Conservation (phyloP, 345 rosid species). For the Barbarea vulgaris region DNA sequence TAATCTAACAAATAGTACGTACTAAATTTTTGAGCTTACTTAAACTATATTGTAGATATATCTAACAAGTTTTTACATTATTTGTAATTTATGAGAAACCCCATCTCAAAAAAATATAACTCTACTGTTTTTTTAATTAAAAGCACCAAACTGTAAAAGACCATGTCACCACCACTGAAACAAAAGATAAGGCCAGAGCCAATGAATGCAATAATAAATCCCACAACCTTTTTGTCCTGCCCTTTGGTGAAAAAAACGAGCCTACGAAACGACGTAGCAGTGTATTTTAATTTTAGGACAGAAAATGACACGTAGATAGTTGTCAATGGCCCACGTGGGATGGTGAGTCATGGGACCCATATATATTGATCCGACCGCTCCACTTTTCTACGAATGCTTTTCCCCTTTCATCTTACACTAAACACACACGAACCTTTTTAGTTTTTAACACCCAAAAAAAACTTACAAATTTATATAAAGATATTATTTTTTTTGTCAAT, state of each 20-base stretch:
- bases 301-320: conserved; percentile 23
- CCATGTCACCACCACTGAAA: neutral
- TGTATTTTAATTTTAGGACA: neutral
- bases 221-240: neutral
- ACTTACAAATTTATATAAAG: no score
- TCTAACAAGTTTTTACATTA: neutral
- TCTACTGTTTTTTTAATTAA: no score
- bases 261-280: conserved; percentile 20
- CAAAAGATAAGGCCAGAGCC: neutral
- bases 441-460: conserved; percentile 7
- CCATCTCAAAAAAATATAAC: neutral
- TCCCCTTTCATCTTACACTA: conserved; percentile 1
- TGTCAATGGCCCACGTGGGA: conserved; percentile 26
- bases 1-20: neutral
- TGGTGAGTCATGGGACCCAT: conserved; percentile 15
- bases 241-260: neutral
- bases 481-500: no score
- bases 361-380: conserved; percentile 28
- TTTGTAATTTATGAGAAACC: neutral
- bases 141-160: neutral
- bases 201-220: neutral
- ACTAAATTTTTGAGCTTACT: neutral
- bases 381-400: neutral
- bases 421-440: conserved; percentile 15
- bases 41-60: neutral